A percentile compares a stretch with the other conserved stretches of the same genome.
phyloP scores from a whole-genome alignment of 2,329 filamentous ascomycete genomes.

The Aureobasidium sp. region DNA sequence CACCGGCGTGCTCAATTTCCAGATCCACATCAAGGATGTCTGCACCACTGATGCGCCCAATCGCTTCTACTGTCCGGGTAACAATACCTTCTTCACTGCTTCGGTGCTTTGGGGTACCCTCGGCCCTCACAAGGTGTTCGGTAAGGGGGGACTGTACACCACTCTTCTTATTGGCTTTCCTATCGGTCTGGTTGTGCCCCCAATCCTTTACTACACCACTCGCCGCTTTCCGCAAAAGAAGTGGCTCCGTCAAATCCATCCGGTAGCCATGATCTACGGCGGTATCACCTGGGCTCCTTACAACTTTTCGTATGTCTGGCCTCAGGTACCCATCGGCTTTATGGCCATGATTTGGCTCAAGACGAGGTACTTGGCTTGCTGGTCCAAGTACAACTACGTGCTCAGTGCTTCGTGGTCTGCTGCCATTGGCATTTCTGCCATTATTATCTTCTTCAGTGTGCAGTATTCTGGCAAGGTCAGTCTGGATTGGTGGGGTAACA shows the following conservation, averaged over 20 bases:
- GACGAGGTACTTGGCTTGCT: neutral
- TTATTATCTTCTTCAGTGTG: conserved; percentile 9
- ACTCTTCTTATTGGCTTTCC: neutral
- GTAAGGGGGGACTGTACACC: conserved; percentile 2
- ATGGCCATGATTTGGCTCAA: conserved; percentile 8
- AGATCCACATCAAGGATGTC: conserved; percentile 11
- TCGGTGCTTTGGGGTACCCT: conserved; percentile 7
- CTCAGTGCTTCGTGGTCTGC: conserved; percentile 7
- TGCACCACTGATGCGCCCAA: conserved; percentile 5
- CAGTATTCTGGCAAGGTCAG: neutral
- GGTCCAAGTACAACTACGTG: conserved; percentile 13
- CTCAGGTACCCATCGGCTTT: conserved; percentile 1
- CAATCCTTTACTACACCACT: neutral
- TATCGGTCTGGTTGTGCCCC: neutral
- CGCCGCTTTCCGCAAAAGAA: neutral
- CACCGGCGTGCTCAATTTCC: conserved; percentile 9
- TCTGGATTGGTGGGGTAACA: conserved; percentile 6
- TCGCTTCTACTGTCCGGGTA: conserved; percentile 8
- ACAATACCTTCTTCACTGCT: conserved; percentile 13
- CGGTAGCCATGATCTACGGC: conserved; percentile 6
- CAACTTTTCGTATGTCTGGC: conserved; percentile 4
- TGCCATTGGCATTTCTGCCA: conserved; percentile 11
- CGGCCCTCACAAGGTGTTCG: conserved; percentile 8
- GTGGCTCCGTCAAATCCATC: conserved; percentile 7
- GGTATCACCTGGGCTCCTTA: conserved; percentile 8